phyloP scores from a whole-genome alignment of 352 stramenopile species.

The Phytophthora syringae region DNA sequence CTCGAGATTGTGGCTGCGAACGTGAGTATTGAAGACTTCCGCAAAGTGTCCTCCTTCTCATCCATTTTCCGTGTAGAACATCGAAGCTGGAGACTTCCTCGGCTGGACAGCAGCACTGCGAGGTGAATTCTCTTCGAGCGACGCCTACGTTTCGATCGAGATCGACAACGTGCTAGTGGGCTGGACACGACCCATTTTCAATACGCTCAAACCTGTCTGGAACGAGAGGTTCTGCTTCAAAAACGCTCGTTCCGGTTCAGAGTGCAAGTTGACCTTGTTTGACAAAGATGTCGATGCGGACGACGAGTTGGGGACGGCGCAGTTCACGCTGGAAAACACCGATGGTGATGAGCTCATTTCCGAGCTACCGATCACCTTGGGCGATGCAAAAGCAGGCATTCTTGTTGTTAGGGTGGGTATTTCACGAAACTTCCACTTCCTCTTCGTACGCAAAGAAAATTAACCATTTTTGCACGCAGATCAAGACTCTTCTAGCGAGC shows the following conservation, averaged over 20 bases:
- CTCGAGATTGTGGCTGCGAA: slow-evolving; percentile 43
- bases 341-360: slow-evolving; percentile 19
- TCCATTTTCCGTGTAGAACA: slow-evolving; percentile 13
- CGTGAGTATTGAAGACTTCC: slow-evolving; percentile 1
- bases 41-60: background rate
- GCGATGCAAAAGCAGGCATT: slow-evolving; percentile 25
- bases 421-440: background rate
- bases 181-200: slow-evolving; percentile 41
- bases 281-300: slow-evolving; percentile 40
- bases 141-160: slow-evolving; percentile 39
- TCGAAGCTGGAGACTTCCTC: slow-evolving; percentile 34
- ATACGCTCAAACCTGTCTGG: slow-evolving; percentile 37
- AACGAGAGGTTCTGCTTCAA: slow-evolving; percentile 45
- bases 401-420: slow-evolving; percentile 22
- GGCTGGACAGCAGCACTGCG: slow-evolving; percentile 22
- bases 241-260: slow-evolving; percentile 29
- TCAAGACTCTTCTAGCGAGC: slow-evolving; percentile 21
- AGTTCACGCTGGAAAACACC: slow-evolving; percentile 26
- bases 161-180: slow-evolving; percentile 32
- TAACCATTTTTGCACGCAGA: slow-evolving; percentile 2
- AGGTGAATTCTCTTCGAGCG: slow-evolving; percentile 35
- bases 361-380: slow-evolving; percentile 29
- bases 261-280: slow-evolving; percentile 37
- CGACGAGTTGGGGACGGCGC: slow-evolving; percentile 31
- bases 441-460: background rate